These are phyloP conservation scores for Cadophora sp. DNA, from an alignment of 2,329 filamentous ascomycete species.

Conservation along the genomic window DNA sequence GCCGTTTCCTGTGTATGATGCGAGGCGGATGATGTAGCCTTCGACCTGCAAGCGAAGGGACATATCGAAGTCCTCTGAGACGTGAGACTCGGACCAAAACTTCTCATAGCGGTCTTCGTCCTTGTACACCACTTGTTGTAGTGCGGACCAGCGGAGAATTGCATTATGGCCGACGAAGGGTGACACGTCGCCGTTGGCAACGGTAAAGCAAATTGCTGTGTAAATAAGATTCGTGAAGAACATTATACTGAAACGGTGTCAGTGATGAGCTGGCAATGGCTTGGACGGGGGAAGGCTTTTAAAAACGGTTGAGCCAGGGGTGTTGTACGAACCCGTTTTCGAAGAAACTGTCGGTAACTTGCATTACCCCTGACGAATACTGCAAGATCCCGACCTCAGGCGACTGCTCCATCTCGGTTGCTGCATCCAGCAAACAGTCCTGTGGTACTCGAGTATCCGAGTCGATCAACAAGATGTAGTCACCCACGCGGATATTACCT, in stretches of 20 bases:
- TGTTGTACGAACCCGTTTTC: conserved; percentile 61
- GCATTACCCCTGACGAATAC: conserved; percentile 78
- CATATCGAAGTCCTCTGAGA: conserved; percentile 82
- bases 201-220: conserved; percentile 73
- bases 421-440: conserved; percentile 48
- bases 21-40: conserved; percentile 73
- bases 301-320: no score
- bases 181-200: conserved; percentile 70
- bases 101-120: conserved; percentile 54
- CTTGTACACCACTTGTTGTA: conserved; percentile 63
- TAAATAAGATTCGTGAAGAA: conserved; percentile 84
- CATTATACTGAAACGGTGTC: conserved; percentile 56
- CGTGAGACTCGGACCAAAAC: conserved; percentile 51
- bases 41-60: conserved; percentile 72
- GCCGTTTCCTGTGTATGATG: conserved; percentile 70
- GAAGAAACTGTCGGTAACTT: conserved; percentile 74
- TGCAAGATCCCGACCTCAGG: conserved; percentile 76
- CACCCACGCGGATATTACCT: conserved; percentile 66
- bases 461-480: conserved; percentile 72
- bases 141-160: conserved; percentile 71
- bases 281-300: neutral
- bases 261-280: neutral
- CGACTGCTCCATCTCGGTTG: conserved; percentile 72
- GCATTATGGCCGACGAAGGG: conserved; percentile 79
- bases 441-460: conserved; percentile 65